Conservation (phyloP, 1,139 yeast species). For the Yamadazyma triangularis region DNA sequence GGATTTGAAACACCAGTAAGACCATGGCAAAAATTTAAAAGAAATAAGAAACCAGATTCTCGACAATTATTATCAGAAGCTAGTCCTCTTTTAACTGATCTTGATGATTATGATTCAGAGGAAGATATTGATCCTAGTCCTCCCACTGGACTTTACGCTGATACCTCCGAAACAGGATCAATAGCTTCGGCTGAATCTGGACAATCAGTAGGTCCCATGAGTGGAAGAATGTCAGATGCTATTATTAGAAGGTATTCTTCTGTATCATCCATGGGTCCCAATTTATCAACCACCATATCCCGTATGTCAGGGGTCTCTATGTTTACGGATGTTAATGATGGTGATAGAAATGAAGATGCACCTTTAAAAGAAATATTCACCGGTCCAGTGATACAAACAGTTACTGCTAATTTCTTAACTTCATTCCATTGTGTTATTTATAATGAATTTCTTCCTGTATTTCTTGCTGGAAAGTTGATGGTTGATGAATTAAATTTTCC, state of each 20-base stretch:
- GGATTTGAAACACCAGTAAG: conserved; percentile 20
- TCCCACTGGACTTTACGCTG: conserved; percentile 11
- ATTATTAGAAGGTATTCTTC: conserved; percentile 39
- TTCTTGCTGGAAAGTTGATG: conserved; percentile 46
- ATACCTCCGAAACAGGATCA: conserved; percentile 5
- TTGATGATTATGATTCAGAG: conserved; percentile 4
- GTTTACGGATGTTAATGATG: conserved; percentile 3
- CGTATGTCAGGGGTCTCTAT: conserved; percentile 11
- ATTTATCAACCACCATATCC: conserved; percentile 9
- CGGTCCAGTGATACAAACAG: conserved; percentile 10
- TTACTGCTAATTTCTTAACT: conserved; percentile 9
- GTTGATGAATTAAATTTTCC: conserved; percentile 33
- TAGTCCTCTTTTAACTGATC: conserved; percentile 2
- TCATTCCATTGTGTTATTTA: conserved; percentile 47
- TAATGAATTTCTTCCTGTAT: conserved; percentile 57
- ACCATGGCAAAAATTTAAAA: conserved; percentile 10
- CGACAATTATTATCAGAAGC: conserved; percentile 2
- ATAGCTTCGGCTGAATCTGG: conserved; percentile 12
- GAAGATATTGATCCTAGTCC: conserved; percentile 4
- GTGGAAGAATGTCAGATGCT: conserved; percentile 36
- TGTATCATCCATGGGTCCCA: conserved; percentile 8
- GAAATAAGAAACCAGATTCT: conserved; percentile 1
- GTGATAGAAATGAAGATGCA: conserved; percentile 5
- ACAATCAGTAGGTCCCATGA: conserved; percentile 21
- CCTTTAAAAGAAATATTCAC: conserved; percentile 10